Conservation (phyloP, 1,139 yeast species). For the Hansenula anomala region DNA sequence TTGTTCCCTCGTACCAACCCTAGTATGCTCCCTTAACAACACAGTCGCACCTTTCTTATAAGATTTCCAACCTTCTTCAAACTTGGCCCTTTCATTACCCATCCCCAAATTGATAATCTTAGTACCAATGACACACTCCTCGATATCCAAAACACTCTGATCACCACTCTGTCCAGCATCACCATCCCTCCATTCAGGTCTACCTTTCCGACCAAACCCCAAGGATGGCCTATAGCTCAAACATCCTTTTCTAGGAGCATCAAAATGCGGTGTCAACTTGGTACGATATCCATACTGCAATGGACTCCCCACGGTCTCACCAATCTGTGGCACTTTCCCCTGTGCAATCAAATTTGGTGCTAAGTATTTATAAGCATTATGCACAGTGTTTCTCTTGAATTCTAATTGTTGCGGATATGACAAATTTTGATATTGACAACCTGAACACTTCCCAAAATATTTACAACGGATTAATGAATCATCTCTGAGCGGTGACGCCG, state of each 20-base stretch:
- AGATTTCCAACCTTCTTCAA: slow-evolving; percentile 42
- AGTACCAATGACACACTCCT: slow-evolving; percentile 91
- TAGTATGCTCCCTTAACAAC: slow-evolving; percentile 74
- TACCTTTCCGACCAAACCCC: slow-evolving; percentile 87
- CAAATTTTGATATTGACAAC: slow-evolving; percentile 89
- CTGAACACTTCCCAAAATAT: slow-evolving; percentile 80
- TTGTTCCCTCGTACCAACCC: slow-evolving; percentile 16
- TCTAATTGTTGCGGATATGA: slow-evolving; percentile 66
- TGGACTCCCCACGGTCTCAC: slow-evolving; percentile 76
- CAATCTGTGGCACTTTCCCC: slow-evolving; percentile 51
- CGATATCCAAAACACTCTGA: slow-evolving; percentile 70
- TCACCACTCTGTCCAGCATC: slow-evolving; percentile 47
- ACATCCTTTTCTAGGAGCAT: slow-evolving; percentile 54
- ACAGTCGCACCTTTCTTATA: slow-evolving; percentile 87
- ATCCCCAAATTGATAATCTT: slow-evolving; percentile 69
- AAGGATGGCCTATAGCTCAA: slow-evolving; percentile 54
- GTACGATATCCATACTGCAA: slow-evolving; percentile 75
- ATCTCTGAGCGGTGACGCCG: slow-evolving; percentile 36
- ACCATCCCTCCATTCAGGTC: slow-evolving; percentile 67
- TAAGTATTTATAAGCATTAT: slow-evolving; percentile 76
- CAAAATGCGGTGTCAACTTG: slow-evolving; percentile 93
- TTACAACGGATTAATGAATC: slow-evolving; percentile 57
- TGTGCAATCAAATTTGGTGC: slow-evolving; percentile 45
- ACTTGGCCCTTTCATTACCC: slow-evolving; percentile 59
- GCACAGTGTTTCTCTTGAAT: slow-evolving; percentile 69